A percentile compares a stretch with the other conserved stretches of the same genome.
These are phyloP conservation scores for Pseudogymnoascus sp. DNA, from an alignment of 2,329 filamentous ascomycete species.

Conservation along the genomic window DNA sequence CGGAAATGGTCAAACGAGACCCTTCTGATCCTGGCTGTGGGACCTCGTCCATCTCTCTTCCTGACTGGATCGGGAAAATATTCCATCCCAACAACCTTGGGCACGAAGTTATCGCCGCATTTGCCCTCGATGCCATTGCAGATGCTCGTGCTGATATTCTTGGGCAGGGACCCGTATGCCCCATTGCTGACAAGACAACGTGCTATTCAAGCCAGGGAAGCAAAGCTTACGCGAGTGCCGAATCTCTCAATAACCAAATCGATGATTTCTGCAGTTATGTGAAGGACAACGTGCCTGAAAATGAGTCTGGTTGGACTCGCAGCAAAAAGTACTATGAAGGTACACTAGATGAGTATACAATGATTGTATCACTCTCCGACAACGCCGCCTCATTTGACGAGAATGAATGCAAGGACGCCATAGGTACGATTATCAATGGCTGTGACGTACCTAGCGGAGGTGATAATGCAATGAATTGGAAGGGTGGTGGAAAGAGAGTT, in stretches of 20 bases:
- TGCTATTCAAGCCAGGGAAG: conserved; percentile 13
- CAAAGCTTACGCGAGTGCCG: conserved; percentile 21
- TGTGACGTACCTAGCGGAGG: conserved; percentile 23
- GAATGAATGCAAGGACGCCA: conserved; percentile 15
- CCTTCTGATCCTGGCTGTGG: conserved; percentile 21
- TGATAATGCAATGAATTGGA: conserved; percentile 29
- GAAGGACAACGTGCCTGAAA: conserved; percentile 3
- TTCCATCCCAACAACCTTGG: conserved; percentile 31
- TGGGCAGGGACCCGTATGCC: not conserved
- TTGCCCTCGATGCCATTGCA: conserved; percentile 18
- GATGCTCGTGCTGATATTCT: conserved; percentile 7
- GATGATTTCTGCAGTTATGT: conserved; percentile 26
- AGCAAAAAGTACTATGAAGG: conserved; percentile 23
- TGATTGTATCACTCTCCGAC: not conserved
- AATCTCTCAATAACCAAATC: conserved; percentile 24
- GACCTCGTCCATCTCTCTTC: conserved; percentile 23
- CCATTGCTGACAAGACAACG: not conserved
- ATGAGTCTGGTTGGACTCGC: conserved; percentile 19
- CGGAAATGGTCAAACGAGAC: conserved; percentile 14
- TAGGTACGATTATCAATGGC: conserved; percentile 23
- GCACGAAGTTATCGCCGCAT: conserved; percentile 27
- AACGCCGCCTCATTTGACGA: conserved; percentile 14
- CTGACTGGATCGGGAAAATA: conserved; percentile 26
- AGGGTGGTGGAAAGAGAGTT: conserved; percentile 24
- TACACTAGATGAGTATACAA: conserved; percentile 15